Percentiles rank a stretch among this genome's conserved stretches.
Conservation (phyloP, 2,329 filamentous ascomycete genomes). For the Cordyceps pruinosa region DNA sequence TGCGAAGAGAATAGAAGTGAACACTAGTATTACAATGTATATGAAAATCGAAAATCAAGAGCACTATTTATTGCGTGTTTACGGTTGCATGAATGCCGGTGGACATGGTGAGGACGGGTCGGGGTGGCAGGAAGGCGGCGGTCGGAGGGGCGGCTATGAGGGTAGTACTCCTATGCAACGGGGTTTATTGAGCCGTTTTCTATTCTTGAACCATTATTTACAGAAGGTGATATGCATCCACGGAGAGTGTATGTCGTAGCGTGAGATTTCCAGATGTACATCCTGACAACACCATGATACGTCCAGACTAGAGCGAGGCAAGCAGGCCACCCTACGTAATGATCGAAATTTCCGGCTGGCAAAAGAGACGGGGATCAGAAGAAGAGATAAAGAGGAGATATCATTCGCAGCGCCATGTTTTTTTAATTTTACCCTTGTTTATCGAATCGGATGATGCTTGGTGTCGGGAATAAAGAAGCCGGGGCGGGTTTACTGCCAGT, state of each 20-base stretch:
- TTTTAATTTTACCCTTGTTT: no score
- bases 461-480: no score
- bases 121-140: not conserved
- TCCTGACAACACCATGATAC: slow-evolving; percentile 2
- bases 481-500: no score
- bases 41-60: not conserved
- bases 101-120: not conserved
- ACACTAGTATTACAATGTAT: not conserved
- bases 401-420: no score
- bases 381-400: no score
- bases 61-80: not conserved
- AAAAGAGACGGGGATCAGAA: no score
- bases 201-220: no score
- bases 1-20: not conserved
- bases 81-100: not conserved
- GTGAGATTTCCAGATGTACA: not conserved
- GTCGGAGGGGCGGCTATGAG: not conserved
- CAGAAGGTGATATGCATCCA: not conserved
- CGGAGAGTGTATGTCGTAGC: not conserved
- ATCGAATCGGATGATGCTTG: no score
- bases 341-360: not conserved
- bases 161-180: not conserved
- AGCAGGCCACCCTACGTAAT: not conserved
- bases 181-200: no score
- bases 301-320: not conserved